Evolutionary conservation across 805 yeast genomes (phyloP).

Genomic region (Kuraishia hungarica): DNA sequence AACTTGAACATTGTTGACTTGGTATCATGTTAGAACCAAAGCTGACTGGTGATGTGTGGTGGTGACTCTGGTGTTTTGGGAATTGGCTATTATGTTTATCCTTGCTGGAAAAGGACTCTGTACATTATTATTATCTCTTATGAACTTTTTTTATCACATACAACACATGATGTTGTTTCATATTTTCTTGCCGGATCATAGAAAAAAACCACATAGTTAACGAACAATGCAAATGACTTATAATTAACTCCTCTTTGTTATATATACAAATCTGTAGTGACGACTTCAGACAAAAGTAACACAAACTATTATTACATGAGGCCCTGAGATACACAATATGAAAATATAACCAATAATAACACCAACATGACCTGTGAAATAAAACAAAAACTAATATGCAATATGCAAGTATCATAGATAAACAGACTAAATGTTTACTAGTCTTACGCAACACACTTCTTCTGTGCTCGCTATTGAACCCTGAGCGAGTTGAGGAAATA

Average conservation of each 20-base stretch:
- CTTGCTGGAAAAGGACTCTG: neutral
- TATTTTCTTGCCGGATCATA: neutral
- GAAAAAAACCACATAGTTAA: neutral
- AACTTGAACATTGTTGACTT: slow-evolving; percentile 51
- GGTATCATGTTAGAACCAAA: slow-evolving; percentile 34
- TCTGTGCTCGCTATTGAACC: too few species aligned
- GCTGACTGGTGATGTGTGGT: slow-evolving; percentile 6
- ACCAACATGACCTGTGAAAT: too few species aligned
- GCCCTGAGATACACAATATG: too few species aligned
- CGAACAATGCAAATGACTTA: neutral
- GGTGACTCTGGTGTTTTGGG: slow-evolving; percentile 6
- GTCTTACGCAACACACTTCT: neutral
- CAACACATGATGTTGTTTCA: neutral
- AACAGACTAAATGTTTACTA: neutral
- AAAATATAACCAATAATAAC: too few species aligned
- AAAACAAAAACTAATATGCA: neutral
- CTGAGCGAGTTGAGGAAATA: too few species aligned
- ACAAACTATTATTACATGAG: too few species aligned
- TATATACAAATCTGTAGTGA: too few species aligned
- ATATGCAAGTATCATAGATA: neutral
- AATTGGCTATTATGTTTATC: neutral
- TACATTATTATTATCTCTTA: neutral
- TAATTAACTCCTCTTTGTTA: too few species aligned
- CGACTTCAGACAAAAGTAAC: too few species aligned
- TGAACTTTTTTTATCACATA: neutral